Evolutionary conservation across 345 rosid species (phyloP).

Genomic region (Euphorbia tirucalli): DNA sequence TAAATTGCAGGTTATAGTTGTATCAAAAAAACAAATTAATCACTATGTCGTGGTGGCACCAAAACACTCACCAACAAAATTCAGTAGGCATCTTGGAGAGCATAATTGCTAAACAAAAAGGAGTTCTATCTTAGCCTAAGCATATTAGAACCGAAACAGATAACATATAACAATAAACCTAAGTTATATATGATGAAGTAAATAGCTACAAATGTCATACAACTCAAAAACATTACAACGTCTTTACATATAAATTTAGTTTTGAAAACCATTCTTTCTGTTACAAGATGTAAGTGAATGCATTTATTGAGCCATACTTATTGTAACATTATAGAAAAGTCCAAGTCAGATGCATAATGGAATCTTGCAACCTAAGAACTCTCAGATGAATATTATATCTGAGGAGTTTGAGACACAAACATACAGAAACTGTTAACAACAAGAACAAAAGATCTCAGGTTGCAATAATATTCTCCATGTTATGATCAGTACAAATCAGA

Average conservation of each 20-base stretch:
- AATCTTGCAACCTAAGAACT: neutral
- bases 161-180: neutral
- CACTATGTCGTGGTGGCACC: neutral
- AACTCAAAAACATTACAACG: neutral
- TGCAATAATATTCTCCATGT: neutral
- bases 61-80: neutral
- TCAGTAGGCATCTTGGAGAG: too few species aligned
- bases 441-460: neutral
- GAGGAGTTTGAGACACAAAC: neutral
- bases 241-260: neutral
- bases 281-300: neutral
- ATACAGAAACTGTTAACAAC: neutral
- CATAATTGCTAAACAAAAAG: neutral
- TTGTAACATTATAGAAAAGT: neutral
- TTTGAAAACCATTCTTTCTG: constrained; percentile 4
- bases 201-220: neutral
- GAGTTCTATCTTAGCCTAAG: neutral
- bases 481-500: neutral
- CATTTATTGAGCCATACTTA: neutral
- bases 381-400: neutral
- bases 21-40: constrained; percentile 3
- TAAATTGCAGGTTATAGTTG: neutral
- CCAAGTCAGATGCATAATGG: neutral
- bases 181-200: neutral
- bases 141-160: neutral